These are phyloP conservation scores for Aaosphaeria arxii DNA, from an alignment of 2,329 filamentous ascomycete genomes.

Conservation along the genomic window DNA sequence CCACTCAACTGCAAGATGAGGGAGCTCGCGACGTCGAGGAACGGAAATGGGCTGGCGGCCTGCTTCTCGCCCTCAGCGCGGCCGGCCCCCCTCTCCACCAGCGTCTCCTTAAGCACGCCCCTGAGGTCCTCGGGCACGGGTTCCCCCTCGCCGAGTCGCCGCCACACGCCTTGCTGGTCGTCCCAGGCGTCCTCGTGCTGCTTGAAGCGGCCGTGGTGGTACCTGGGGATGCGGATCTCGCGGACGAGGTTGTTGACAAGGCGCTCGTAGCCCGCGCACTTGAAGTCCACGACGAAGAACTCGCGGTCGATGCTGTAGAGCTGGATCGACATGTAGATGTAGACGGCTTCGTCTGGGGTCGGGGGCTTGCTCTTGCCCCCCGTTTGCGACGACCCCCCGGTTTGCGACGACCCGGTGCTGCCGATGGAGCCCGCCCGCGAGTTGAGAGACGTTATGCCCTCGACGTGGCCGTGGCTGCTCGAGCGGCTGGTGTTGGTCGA, in stretches of 20 bases:
- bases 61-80: conserved; percentile 78
- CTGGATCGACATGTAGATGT: conserved; percentile 88
- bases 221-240: conserved; percentile 60
- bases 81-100: conserved; percentile 46
- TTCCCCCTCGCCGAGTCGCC: conserved; percentile 29
- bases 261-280: conserved; percentile 95
- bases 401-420: conserved; percentile 11
- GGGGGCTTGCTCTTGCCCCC: conserved; percentile 11
- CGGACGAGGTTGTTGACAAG: conserved; percentile 54
- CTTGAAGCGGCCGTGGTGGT: conserved; percentile 40
- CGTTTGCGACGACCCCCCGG: conserved; percentile 7
- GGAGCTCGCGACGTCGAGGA: conserved; percentile 87
- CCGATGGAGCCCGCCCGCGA: conserved; percentile 8
- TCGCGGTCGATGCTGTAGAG: conserved; percentile 69
- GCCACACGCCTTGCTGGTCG: conserved; percentile 33
- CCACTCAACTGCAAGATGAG: conserved; percentile 78
- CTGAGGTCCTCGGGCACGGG: conserved; percentile 28
- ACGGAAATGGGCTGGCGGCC: conserved; percentile 91
- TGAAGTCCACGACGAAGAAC: conserved; percentile 97
- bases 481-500: conserved; percentile 31
- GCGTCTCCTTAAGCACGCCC: conserved; percentile 34
- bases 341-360: conserved; percentile 66
- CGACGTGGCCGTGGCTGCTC: conserved; percentile 24
- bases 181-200: conserved; percentile 30
- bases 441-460: conserved; percentile 18